These are phyloP conservation scores for Chimonanthus praecox DNA, from an alignment of 164 flowering plant species.

Conservation along the genomic window DNA sequence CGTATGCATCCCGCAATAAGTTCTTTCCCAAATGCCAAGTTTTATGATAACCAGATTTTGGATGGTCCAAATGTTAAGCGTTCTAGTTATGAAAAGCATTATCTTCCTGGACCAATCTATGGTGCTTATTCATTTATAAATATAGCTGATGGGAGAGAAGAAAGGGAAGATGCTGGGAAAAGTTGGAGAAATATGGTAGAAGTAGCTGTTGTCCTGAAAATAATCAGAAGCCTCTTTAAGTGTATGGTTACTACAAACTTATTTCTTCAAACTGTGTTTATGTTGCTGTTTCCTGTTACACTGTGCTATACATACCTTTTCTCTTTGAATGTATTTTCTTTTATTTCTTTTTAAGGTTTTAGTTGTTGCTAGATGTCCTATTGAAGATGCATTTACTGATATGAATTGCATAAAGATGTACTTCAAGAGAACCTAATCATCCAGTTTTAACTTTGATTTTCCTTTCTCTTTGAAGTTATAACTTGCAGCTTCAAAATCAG, in stretches of 20 bases:
- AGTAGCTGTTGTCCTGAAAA: conserved; percentile 25
- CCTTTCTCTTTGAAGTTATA: too few relatives aligned
- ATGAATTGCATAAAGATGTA: not conserved
- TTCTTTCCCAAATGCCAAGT: conserved; percentile 38
- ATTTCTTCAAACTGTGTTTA: not conserved
- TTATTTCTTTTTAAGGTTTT: too few relatives aligned
- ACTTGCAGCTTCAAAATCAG: too few relatives aligned
- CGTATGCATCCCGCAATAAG: conserved; percentile 47
- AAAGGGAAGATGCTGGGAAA: conserved; percentile 8
- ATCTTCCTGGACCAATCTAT: conserved; percentile 33
- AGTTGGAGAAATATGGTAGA: conserved; percentile 36
- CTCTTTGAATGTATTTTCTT: too few relatives aligned
- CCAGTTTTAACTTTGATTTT: not conserved
- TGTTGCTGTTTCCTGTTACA: not conserved
- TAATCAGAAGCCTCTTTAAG: conserved; percentile 26
- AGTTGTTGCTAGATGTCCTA: not conserved
- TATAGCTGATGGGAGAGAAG: conserved; percentile 25
- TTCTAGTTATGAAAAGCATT: conserved; percentile 17
- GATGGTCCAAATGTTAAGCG: conserved; percentile 32
- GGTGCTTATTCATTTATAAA: conserved; percentile 44
- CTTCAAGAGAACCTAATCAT: not conserved
- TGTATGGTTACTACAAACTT: conserved; percentile 18
- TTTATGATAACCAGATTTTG: conserved; percentile 26
- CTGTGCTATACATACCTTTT: too few relatives aligned
- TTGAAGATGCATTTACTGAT: not conserved